Conservation (phyloP, 352 stramenopile genomes). For the Pythium utonaiense region DNA sequence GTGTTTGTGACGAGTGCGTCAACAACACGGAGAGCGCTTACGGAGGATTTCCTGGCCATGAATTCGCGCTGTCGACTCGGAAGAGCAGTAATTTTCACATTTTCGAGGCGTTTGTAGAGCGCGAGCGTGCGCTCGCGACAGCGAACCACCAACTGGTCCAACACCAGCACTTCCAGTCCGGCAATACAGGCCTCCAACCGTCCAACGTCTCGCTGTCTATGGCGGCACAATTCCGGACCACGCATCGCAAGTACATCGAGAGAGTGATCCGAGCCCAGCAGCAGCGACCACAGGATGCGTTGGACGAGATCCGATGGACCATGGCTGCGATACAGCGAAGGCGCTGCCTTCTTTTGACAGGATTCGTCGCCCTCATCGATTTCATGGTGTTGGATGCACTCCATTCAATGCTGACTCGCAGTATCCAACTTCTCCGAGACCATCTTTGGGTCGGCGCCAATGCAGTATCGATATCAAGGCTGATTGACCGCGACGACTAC, state of each 20-base stretch:
- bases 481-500: constrained; percentile 32
- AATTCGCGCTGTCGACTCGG: constrained; percentile 48
- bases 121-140: constrained; percentile 44
- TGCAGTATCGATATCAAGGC: constrained; percentile 24
- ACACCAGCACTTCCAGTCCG: constrained; percentile 48
- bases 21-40: constrained; percentile 32
- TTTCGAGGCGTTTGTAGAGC: constrained; percentile 50
- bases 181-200: background rate
- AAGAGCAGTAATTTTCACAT: constrained; percentile 64
- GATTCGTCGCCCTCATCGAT: constrained; percentile 49
- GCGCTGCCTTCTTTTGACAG: constrained; percentile 50
- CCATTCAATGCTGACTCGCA: constrained; percentile 33
- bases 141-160: constrained; percentile 43
- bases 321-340: constrained; percentile 59
- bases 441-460: constrained; percentile 45
- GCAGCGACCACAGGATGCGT: constrained; percentile 21
- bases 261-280: constrained; percentile 16
- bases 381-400: constrained; percentile 55
- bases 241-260: constrained; percentile 22
- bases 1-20: constrained; percentile 36
- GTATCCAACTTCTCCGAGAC: constrained; percentile 37
- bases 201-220: constrained; percentile 22
- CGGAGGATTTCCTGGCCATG: constrained; percentile 41
- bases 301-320: constrained; percentile 67
- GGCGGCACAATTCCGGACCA: constrained; percentile 17